Percentiles rank a stretch among this genome's conserved stretches.
These are phyloP conservation scores for Cyclotella kingstonii DNA, from an alignment of 108 stramenopile genomes.

Conservation along the genomic window DNA sequence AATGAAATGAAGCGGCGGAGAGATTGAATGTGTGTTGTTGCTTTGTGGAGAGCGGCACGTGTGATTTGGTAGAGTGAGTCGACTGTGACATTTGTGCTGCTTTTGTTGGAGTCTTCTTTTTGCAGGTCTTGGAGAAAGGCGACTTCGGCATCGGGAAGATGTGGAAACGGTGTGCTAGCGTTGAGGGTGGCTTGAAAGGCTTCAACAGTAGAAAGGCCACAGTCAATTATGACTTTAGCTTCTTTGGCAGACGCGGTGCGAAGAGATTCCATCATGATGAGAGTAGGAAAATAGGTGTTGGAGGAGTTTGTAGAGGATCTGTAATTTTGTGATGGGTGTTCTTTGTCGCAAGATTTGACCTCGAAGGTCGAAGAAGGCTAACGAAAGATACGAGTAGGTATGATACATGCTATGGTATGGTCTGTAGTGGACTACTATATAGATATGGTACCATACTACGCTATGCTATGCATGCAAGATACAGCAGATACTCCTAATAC, in stretches of 20 bases:
- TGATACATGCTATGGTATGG: too few species aligned
- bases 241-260: conserved; percentile 29
- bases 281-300: too few species aligned
- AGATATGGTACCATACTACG: too few species aligned
- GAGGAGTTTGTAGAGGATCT: too few species aligned
- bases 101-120: conserved; percentile 13
- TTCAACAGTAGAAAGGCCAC: conserved; percentile 27
- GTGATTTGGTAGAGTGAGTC: conserved; percentile 30
- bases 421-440: too few species aligned
- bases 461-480: too few species aligned
- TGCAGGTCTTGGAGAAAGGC: conserved; percentile 24
- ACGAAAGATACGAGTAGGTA: too few species aligned
- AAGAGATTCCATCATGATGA: conserved; percentile 16
- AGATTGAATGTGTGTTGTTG: conserved; percentile 15
- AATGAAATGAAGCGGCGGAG: conserved; percentile 39
- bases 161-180: conserved; percentile 10
- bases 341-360: too few species aligned
- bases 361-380: too few species aligned
- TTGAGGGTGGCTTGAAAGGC: conserved; percentile 24
- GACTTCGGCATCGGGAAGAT: conserved; percentile 25
- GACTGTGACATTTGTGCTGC: conserved; percentile 21
- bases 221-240: conserved; percentile 39
- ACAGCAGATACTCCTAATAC: too few species aligned
- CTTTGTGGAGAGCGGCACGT: conserved; percentile 28
- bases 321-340: too few species aligned